Evolutionary conservation across 441 rosid genomes (phyloP), one percentile per base, ranked within the genome.

Genomic region (Codiaeum variegatum): DNA sequence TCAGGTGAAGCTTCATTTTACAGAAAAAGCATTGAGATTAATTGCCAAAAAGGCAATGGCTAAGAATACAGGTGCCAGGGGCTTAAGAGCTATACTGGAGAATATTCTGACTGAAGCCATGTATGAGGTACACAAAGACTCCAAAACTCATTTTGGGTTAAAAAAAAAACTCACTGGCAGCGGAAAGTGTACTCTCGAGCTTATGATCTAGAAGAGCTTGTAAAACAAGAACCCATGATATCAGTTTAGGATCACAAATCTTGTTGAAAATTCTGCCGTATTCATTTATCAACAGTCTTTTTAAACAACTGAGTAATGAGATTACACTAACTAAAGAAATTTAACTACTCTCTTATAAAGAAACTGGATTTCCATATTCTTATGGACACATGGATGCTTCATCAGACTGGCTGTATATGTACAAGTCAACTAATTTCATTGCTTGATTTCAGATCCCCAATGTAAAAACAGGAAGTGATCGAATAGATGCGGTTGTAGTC

Each of bases 51-150:
- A 84, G 78, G 97, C 98, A 5, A 87, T 86, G 92, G 90, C 82
- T 67, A 94, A 92, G 85, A 92, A 92, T 54, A 94, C 98, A 0
- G 97, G 98, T 73, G 98, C 98, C 6, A 86, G 98, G 83, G 97
- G 98, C 38, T 85, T 92, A 60, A 83, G 97, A 82, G 88, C 97
- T 80, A 76, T 94, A 75, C 85, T 94, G 60, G 98, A 94, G 85
- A 88, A 80, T 86, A 88, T 86, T 79, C 85, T 94, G 28, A 92
- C 90, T 21, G 98, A 94, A 83, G 84, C 98, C 70, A 94, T 94
- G 98, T 94, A 85, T 80, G 97, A 94, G 98, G 97, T 90, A 90
- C 66, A 24, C 16, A 49, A 40, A 42, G 67, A 34, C 61, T 58
- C n/a, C 2, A 44, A 13, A 54, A 9, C 21, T 3, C 34, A 18